Evolutionary conservation across 805 yeast species (phyloP).

Genomic region (Torulaspora franciscae): DNA sequence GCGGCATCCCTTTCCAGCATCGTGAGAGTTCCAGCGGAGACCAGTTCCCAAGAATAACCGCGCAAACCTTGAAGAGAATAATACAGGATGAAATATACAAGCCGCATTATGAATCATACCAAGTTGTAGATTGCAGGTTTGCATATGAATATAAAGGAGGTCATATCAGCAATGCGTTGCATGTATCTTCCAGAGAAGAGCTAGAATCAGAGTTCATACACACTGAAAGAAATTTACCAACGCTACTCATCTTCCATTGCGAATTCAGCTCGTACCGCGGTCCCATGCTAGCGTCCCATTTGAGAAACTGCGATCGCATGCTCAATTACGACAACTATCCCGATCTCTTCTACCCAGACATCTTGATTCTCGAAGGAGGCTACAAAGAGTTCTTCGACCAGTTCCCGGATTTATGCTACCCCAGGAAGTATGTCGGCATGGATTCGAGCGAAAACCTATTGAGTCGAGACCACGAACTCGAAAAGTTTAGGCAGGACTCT

Average conservation of each 20-base stretch:
- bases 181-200: slow-evolving; percentile 64
- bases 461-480: slow-evolving; percentile 49
- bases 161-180: slow-evolving; percentile 79
- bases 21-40: slow-evolving; percentile 39
- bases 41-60: slow-evolving; percentile 44
- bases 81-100: slow-evolving; percentile 35
- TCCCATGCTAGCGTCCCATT: slow-evolving; percentile 85
- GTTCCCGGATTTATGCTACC: slow-evolving; percentile 57
- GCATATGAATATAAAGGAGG: slow-evolving; percentile 92
- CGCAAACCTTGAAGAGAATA: slow-evolving; percentile 40
- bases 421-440: slow-evolving; percentile 84
- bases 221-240: slow-evolving; percentile 19
- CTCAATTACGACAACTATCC: slow-evolving; percentile 76
- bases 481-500: slow-evolving; percentile 46
- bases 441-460: slow-evolving; percentile 38
- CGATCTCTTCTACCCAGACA: slow-evolving; percentile 76
- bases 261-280: slow-evolving; percentile 91
- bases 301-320: slow-evolving; percentile 77
- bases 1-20: slow-evolving; percentile 54
- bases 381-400: slow-evolving; percentile 70
- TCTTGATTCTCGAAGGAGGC: slow-evolving; percentile 86
- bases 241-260: slow-evolving; percentile 81
- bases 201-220: slow-evolving; percentile 54
- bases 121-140: slow-evolving; percentile 84
- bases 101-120: slow-evolving; percentile 49